phyloP scores from a whole-genome alignment of 1,139 yeast genomes.

The Yamadazyma trypodendri region DNA sequence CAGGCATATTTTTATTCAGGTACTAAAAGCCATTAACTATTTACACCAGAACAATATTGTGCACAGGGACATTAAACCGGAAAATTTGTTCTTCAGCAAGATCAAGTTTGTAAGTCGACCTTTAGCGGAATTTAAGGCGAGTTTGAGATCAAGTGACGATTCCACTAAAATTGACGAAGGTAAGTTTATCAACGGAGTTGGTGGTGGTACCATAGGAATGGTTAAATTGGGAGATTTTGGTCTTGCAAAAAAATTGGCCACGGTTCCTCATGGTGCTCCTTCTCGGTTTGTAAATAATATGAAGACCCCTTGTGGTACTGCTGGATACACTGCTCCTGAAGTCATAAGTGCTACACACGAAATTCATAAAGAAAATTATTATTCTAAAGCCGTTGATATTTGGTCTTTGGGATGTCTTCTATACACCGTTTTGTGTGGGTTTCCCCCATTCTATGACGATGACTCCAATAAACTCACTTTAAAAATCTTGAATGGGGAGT shows the following conservation, averaged over 20 bases:
- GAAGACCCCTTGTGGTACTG: conserved; percentile 66
- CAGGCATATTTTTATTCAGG: conserved; percentile 80
- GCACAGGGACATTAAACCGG: conserved; percentile 95
- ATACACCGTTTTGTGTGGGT: conserved; percentile 88
- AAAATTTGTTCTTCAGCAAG: conserved; percentile 69
- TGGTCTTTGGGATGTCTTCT: conserved; percentile 96
- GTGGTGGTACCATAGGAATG: conserved; percentile 87
- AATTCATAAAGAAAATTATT: conserved; percentile 57
- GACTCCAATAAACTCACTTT: conserved; percentile 75
- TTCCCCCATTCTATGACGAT: conserved; percentile 95
- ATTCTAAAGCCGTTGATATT: conserved; percentile 89
- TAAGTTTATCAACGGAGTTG: conserved; percentile 66
- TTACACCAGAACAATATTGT: conserved; percentile 86
- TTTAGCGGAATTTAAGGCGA: conserved; percentile 36
- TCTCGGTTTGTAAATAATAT: conserved; percentile 42
- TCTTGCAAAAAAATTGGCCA: conserved; percentile 69
- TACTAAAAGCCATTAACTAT: conserved; percentile 78
- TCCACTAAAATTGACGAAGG: conserved; percentile 84
- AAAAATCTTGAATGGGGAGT: conserved; percentile 83
- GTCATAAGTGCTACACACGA: conserved; percentile 55
- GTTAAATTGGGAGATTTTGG: conserved; percentile 94
- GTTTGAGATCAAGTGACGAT: conserved; percentile 73
- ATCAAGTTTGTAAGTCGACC: conserved; percentile 47
- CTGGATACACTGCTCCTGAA: conserved; percentile 85
- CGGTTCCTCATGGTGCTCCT: neutral